phyloP scores from a whole-genome alignment of 441 rosid species.

The Gossypium davidsonii region DNA sequence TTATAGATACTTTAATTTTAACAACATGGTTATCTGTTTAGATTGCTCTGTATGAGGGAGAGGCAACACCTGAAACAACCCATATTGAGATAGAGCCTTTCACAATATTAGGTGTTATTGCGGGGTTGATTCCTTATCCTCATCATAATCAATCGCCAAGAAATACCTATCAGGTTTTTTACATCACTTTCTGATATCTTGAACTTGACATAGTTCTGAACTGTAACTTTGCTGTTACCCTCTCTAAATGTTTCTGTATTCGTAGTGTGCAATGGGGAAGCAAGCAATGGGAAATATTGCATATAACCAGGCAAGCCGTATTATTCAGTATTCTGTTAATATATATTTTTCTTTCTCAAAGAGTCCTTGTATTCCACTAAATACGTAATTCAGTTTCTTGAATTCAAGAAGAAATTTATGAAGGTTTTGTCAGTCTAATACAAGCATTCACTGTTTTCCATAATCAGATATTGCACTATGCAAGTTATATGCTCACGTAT shows the following conservation, averaged over 20 bases:
- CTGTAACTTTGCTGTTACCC: conserved; percentile 17
- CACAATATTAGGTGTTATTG: conserved; percentile 92
- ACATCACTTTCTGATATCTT: conserved; percentile 8
- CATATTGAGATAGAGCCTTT: conserved; percentile 98
- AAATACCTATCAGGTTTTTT: conserved; percentile 86
- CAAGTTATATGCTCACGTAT: neutral
- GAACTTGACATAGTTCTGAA: conserved; percentile 11
- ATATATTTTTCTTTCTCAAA: neutral
- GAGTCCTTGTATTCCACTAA: neutral
- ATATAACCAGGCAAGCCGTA: conserved; percentile 72
- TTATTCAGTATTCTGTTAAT: conserved; percentile 9
- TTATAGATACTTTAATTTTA: conserved; percentile 11
- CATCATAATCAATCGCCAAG: conserved; percentile 99
- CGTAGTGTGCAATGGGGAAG: conserved; percentile 99
- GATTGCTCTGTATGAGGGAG: conserved; percentile 90
- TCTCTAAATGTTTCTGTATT: conserved; percentile 12
- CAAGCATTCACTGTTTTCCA: neutral
- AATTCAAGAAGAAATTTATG: neutral
- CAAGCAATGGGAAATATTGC: conserved; percentile 99
- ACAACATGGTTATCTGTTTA: conserved; percentile 27
- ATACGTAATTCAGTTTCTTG: neutral
- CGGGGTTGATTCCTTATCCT: conserved; percentile 94
- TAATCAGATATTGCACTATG: neutral
- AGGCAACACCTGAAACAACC: conserved; percentile 65
- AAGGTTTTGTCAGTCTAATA: neutral